Base-by-base conservation (phyloP, 371 early-diverging fungal species). In the Hamiltosporidium magnivora region DNA sequence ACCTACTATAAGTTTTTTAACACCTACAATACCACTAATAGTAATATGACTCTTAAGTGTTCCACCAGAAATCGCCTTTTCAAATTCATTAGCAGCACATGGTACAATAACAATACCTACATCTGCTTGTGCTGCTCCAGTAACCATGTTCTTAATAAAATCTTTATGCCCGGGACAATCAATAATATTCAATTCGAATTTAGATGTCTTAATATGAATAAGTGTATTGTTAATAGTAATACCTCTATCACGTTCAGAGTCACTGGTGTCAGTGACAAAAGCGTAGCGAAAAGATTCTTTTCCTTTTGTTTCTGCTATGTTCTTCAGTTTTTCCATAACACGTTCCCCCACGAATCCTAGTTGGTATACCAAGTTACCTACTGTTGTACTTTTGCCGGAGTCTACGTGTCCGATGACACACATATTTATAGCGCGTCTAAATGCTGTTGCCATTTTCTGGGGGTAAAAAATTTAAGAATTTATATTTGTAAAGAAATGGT, bases 121-220 rank as follows among this genome's bases (percentile, higher is more conserved):
- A 77, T 98, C 98, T 72, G 83, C 84, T 60, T 92, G 91, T 58
- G 96, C 92, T 71, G 96, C 95, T 80, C 98, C 96, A 71, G 93
- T 93, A 80, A 96, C 94, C 94, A 96, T 95, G 87, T 96, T 97
- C 87, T 96, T 97, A 80, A 97, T 90, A 84, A 94, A 97, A 87
- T 95, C 98, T 71, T 91, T 90, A 87, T 97, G 98, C 58, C 96
- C 96, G 61, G 98, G 98, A 83, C 96, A 95, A 83, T 97, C 96
- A n/a, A 94, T 89, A 83, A 49, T 49, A 65, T 78, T 78, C 3
- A 76, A 39, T 2, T 59, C 63, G 62, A 71, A 73, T 68, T 80
- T 76, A 0, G 54, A 44, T 1, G 73, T 76, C 41, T 66, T 54
- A 12, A 78, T 56, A 3, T 71, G 55, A 14, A 74, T 69, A 61